A percentile compares a stretch with the other conserved stretches of the same genome.
phyloP scores from a whole-genome alignment of 1,139 yeast genomes.

The Geotrichum candidum region DNA sequence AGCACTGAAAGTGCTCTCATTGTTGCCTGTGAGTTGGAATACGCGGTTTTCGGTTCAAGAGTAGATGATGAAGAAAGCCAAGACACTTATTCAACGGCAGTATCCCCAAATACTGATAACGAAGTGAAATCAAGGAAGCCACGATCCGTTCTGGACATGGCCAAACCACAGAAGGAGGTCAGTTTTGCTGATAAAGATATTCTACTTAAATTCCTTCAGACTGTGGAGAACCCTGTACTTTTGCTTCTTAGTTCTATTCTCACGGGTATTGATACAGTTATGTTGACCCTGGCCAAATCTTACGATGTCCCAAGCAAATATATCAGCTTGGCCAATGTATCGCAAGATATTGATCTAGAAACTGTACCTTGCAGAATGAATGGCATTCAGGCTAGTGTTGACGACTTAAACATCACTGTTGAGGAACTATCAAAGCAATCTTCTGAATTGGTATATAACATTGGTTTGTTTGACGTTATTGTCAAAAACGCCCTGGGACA shows the following conservation, averaged over 20 bases:
- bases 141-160: constrained; percentile 14
- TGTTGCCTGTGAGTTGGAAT: constrained; percentile 46
- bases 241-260: constrained; percentile 34
- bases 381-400: constrained; percentile 22
- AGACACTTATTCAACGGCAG: not conserved
- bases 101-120: constrained; percentile 1
- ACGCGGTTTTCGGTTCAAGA: constrained; percentile 32
- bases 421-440: constrained; percentile 32
- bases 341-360: constrained; percentile 5
- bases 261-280: constrained; percentile 33
- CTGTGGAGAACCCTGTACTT: constrained; percentile 34
- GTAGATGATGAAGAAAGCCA: constrained; percentile 17
- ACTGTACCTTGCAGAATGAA: not conserved
- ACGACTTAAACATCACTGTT: constrained; percentile 18
- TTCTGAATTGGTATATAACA: constrained; percentile 30
- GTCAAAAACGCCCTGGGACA: constrained; percentile 24
- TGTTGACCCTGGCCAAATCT: constrained; percentile 36
- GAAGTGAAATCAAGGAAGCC: constrained; percentile 1
- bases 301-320: constrained; percentile 38
- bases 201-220: constrained; percentile 32
- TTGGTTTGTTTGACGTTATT: constrained; percentile 33
- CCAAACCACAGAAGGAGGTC: constrained; percentile 33
- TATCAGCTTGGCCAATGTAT: constrained; percentile 1
- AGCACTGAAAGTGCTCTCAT: constrained; percentile 40
- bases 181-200: constrained; percentile 36